Base-by-base conservation (phyloP, 1,284 basidiomycete species). In the Tetrapyrgos nigripes region DNA sequence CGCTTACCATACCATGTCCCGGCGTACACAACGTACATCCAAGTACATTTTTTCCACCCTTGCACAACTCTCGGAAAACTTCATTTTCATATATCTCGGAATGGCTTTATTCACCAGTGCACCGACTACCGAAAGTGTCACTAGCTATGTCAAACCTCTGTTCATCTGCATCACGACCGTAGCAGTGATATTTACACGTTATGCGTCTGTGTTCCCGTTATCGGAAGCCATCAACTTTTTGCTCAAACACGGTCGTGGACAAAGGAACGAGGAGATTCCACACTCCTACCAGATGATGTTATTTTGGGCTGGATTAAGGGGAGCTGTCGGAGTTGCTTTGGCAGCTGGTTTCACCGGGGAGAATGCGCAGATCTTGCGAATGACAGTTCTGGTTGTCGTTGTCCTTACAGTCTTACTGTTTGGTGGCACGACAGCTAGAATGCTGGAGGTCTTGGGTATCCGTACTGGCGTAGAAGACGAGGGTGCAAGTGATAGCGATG, bases 51-150 rank as follows among this genome's bases (percentile, higher is more conserved):
- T 97, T 76, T 88, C 89, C 3, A 93, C 92, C 0, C 87, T 97
- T 49, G 95, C 96, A 0, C 92, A 96, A 69, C 86, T 99, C 23
- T 95, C 94, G 24, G 97, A 99, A 78, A 99, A 99, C 76, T 99
- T 99, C 73, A 98, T 99, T 76, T 99, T 99, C 80, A 96, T 99
- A 71, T 99, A 99, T 75, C 91, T 99, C 62, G 97, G 97, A 23
- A 84, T 99, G 64, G 93, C 93, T 47, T 84, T 99, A 17, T 99
- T 99, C 82, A 99, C 97, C 6, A 86, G 83, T 57, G 82, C 89
- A 2, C 89, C 91, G 1, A 82, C 84, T 1, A 79, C 73, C 64
- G 93, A 85, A 77, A 91, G 82, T 63, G 92, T 85, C 24, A 86
- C 89, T 76, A 84, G 87, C 71, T 92, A 97, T 66, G 93, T 98